Conservation (phyloP, 257 asterid species). For the Scutellaria barbata region DNA sequence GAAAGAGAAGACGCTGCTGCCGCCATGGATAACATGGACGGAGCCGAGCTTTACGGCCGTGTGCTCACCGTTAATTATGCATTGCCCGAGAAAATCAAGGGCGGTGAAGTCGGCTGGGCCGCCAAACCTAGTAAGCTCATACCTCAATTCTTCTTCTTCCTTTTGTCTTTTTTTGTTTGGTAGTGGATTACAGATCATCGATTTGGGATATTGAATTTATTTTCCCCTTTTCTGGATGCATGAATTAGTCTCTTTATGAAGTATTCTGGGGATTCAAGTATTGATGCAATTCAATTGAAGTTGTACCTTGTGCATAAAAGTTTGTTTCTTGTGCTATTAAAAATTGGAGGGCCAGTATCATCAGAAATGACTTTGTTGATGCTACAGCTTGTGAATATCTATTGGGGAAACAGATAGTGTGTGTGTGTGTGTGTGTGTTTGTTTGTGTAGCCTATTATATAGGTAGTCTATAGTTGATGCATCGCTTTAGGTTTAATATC, state of each 20-base stretch:
- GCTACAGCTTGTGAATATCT: constrained; percentile 7
- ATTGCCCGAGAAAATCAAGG: constrained; percentile 91
- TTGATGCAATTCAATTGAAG: neutral
- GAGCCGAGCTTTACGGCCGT: constrained; percentile 96
- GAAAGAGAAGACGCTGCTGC: constrained; percentile 92
- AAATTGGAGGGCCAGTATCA: neutral
- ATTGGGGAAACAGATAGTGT: neutral
- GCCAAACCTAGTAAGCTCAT: constrained; percentile 86
- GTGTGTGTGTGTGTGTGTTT: neutral
- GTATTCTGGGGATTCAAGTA: neutral
- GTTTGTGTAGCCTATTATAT: neutral
- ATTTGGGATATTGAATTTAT: neutral
- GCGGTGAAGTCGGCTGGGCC: constrained; percentile 98
- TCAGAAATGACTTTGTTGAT: neutral
- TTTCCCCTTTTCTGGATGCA: neutral
- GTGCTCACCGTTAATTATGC: constrained; percentile 94
- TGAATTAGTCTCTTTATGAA: constrained; percentile 1
- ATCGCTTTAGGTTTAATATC: neutral
- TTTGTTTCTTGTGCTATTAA: too few relatives aligned
- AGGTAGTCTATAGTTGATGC: constrained; percentile 12
- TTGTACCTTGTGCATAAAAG: neutral
- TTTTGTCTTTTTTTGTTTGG: neutral
- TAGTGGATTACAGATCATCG: neutral
- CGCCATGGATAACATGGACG: constrained; percentile 99
- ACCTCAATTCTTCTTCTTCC: neutral